Evolutionary conservation across 257 asterid genomes (phyloP).

Genomic region (Paulownia fortunei): DNA sequence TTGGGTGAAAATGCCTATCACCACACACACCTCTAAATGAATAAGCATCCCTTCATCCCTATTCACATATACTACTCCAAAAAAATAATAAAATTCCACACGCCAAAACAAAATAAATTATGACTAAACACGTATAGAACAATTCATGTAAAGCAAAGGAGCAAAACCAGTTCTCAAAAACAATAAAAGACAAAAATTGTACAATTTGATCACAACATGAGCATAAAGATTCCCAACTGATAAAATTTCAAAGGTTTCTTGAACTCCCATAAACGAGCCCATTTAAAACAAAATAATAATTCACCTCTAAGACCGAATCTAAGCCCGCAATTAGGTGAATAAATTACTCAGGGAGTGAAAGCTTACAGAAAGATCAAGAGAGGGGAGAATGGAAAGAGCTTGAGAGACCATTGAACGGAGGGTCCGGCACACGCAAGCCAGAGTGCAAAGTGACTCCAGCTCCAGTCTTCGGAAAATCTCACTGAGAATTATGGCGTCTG

Average conservation of each 20-base stretch:
- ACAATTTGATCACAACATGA: neutral
- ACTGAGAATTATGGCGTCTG: constrained; percentile 46
- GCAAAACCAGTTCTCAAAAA: neutral
- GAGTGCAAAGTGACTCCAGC: constrained; percentile 63
- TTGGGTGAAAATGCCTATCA: constrained; percentile 65
- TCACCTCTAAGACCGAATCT: neutral
- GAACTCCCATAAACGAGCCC: neutral
- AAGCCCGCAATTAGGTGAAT: neutral
- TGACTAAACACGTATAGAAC: neutral
- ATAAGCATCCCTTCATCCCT: constrained; percentile 12
- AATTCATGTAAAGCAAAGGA: neutral
- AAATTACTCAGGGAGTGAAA: neutral
- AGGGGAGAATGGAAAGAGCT: constrained; percentile 49
- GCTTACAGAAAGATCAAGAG: constrained; percentile 76
- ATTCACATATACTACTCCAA: neutral
- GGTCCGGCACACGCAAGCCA: constrained; percentile 58
- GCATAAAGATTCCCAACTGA: neutral
- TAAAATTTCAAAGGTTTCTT: neutral
- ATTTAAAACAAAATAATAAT: neutral
- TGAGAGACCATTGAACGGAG: constrained; percentile 51
- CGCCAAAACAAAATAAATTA: neutral
- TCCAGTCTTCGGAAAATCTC: constrained; percentile 56
- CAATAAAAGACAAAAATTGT: neutral
- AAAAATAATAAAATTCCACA: neutral
- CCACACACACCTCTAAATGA: constrained; percentile 19